Evolutionary conservation across 2,329 filamentous ascomycete species (phyloP), one percentile per base, ranked within the genome.

Genomic region (Ploettnerulaceae sp.): DNA sequence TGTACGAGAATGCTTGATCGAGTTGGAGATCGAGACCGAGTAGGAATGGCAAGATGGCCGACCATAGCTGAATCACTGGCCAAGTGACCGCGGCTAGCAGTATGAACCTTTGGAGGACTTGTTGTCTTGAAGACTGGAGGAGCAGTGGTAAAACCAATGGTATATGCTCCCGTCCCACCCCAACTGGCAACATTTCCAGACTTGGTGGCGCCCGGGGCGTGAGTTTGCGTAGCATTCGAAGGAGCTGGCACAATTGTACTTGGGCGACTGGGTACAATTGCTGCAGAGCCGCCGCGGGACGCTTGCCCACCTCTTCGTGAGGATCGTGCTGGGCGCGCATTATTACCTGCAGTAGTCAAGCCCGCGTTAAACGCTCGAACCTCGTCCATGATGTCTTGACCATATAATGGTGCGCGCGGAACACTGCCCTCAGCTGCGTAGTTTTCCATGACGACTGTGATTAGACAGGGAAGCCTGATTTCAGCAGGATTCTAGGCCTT

Each of bases 321-420:
- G 21, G n/a, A 22, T 8, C 20, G 44, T 21, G 4, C n/a, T 7
- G 37, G 25, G 20, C 38, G 39, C 6, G 32, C 24, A 17, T 41
- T 49, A n/a, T 29, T n/a, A 5, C 37, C 37, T 12, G 42, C 42
- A 22, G 32, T 21, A 14, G 36, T 46, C 17, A 33, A 8, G 25
- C 24, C 5, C 8, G 35, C 29, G 15, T 32, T 38, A 21, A 38
- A 37, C n/a, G 32, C 22, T 15, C 18, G 26, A 24, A 45, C 38
- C 14, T 26, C 40, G 14, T 45, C 34, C 7, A 47, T 9, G 12
- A 33, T 12, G n/a, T 6, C 25, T 12, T 45, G 22, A 8, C 21
- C n/a, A 17, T 40, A 29, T 3, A 14, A 7, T 15, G 31, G 14
- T 14, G 9, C n/a, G 12, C 31, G 31, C 7, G 31, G 8, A 4